A percentile compares a stretch with the other conserved stretches of the same genome.
These are phyloP conservation scores for Xylaria sp. DNA, from an alignment of 495 filamentous ascomycete species.

Conservation along the genomic window DNA sequence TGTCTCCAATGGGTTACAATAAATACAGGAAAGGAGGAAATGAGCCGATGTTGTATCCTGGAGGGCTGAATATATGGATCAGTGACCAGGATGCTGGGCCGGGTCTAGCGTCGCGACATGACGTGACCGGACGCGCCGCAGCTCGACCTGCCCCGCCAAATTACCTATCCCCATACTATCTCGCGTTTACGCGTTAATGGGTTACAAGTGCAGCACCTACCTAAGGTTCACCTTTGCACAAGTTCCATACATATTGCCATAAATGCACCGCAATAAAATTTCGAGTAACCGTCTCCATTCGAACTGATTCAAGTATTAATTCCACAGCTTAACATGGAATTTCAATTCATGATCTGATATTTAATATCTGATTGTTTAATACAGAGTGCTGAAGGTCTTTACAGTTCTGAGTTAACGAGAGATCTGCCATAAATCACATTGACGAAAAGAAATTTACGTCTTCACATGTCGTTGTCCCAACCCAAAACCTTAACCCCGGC, in stretches of 20 bases:
- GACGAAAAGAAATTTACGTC: too few species aligned
- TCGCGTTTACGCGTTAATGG: constrained; percentile 11
- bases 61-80: constrained; percentile 20
- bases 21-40: background rate
- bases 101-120: constrained; percentile 11
- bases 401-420: too few species aligned
- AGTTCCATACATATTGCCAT: background rate
- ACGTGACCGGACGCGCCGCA: constrained; percentile 25
- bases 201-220: background rate
- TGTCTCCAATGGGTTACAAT: background rate
- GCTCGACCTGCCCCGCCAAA: constrained; percentile 14
- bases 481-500: too few species aligned
- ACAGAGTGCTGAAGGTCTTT: too few species aligned
- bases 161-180: background rate
- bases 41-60: background rate
- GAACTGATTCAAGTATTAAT: too few species aligned
- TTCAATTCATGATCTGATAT: too few species aligned
- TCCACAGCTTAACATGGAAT: too few species aligned
- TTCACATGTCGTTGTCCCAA: too few species aligned
- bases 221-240: background rate
- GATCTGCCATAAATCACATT: too few species aligned
- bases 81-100: background rate
- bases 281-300: too few species aligned
- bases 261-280: too few species aligned
- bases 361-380: too few species aligned